Conservation (phyloP, 768 basidiomycete species). For the Tephrocybe sp. region DNA sequence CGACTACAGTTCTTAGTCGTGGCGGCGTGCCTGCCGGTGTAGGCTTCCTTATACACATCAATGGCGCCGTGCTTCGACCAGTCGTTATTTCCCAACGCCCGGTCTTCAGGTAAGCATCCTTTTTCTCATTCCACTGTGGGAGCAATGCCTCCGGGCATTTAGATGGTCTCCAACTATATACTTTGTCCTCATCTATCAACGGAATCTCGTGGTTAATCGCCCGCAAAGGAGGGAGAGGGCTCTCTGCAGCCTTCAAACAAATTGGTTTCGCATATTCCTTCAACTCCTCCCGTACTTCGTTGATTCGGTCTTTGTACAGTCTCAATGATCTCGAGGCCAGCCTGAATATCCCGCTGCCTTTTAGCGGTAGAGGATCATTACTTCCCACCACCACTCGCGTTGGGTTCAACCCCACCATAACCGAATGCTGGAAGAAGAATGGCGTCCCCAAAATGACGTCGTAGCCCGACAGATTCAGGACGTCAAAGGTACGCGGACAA, state of each 20-base stretch:
- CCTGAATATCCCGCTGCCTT: conserved; percentile 10
- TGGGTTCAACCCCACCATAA: neutral
- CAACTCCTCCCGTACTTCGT: conserved; percentile 15
- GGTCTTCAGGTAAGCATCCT: conserved; percentile 25
- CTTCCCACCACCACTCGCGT: neutral
- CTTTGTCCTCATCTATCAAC: conserved; percentile 22
- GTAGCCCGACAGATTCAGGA: too few relatives aligned
- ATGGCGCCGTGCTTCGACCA: conserved; percentile 32
- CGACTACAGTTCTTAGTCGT: neutral
- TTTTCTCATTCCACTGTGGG: conserved; percentile 27
- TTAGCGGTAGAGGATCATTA: conserved; percentile 14
- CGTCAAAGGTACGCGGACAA: too few relatives aligned
- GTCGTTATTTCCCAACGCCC: conserved; percentile 27
- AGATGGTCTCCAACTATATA: conserved; percentile 31
- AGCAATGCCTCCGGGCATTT: conserved; percentile 36
- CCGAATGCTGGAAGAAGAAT: conserved; percentile 14
- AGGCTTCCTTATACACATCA: conserved; percentile 18
- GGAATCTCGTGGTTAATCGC: conserved; percentile 41
- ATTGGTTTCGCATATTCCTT: conserved; percentile 21
- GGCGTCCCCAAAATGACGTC: conserved; percentile 33
- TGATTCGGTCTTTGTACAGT: conserved; percentile 9
- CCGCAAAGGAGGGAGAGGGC: conserved; percentile 31
- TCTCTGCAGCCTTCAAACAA: conserved; percentile 25
- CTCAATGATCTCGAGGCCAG: conserved; percentile 10
- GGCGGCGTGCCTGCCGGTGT: neutral